These are phyloP conservation scores for Tulasnella sp. DNA, from an alignment of 768 basidiomycete species.

Conservation along the genomic window DNA sequence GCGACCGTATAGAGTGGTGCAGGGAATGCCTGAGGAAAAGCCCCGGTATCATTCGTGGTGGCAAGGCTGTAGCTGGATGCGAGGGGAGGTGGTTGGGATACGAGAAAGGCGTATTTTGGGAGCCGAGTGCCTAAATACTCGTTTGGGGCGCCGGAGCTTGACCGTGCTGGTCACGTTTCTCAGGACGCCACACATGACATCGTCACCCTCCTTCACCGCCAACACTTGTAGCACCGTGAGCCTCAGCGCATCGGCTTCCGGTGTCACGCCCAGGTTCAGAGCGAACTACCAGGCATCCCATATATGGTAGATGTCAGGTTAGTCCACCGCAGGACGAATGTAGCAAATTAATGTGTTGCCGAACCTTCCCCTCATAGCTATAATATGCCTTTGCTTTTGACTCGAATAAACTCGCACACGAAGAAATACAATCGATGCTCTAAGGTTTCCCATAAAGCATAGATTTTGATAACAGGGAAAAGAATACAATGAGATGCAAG, in stretches of 20 bases:
- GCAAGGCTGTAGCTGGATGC: not conserved
- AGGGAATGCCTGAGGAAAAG: not conserved
- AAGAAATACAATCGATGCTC: conserved; percentile 1
- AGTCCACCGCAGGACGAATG: too few species aligned
- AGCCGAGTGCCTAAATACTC: conserved; percentile 1
- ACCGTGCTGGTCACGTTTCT: not conserved
- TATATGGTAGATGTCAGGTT: not conserved
- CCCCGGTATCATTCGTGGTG: not conserved
- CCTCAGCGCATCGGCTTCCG: not conserved
- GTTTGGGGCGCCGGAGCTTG: not conserved
- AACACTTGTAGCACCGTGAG: not conserved
- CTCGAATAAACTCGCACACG: not conserved
- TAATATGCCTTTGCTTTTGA: not conserved
- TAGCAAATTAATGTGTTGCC: too few species aligned
- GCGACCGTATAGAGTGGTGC: not conserved
- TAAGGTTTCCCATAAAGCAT: conserved; percentile 11
- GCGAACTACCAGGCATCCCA: too few species aligned
- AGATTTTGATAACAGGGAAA: conserved; percentile 9
- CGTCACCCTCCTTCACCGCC: not conserved
- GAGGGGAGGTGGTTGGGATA: not conserved
- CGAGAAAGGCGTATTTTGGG: not conserved
- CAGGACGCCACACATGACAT: conserved; percentile 1
- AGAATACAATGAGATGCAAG: conserved; percentile 10
- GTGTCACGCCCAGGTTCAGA: not conserved
- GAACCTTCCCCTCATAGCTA: too few species aligned